Evolutionary conservation across 23 red algal genomes (phyloP), one percentile per base, ranked within the genome.

Genomic region (Gracilaria domingensis): DNA sequence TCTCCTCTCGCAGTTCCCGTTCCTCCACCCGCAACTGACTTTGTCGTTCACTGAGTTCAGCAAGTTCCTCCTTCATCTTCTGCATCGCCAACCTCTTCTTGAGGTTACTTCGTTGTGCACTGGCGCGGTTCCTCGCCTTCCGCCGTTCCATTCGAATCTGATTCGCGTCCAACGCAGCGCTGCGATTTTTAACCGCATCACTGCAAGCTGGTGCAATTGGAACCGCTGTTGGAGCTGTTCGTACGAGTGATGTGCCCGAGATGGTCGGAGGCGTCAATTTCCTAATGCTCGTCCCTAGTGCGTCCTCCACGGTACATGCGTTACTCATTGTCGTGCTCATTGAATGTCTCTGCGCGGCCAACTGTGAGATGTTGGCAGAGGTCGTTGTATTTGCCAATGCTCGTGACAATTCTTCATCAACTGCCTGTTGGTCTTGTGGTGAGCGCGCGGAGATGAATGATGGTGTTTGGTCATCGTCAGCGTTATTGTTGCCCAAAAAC

Each of bases 71-170:
- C 8, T 71, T 73, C 61, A 87, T 23, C 24, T 45, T 75, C 69
- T 87, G 62, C n/a, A 73, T 28, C 66, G 62, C 51, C 40, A 87
- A 16, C 67, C 77, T 87, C 66, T 71, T 73, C 67, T 76, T 87
- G 12, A 87, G 42, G 45, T 87, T 87, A 34, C 84, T 87, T 18
- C 67, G 64, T 64, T 66, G 62, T 16, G 84, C 84, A 35, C 62
- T 71, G 2, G 64, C 84, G 9, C 84, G 61, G 25, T 87, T 87
- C 28, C 84, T 35, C 66, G 65, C 62, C 65, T 74, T 73, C 1
- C 84, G 35, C 44, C 33, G 64, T 48, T 87, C 84, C 14, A 66
- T 18, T 48, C 53, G 42, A 4, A 29, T 18, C 30, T 71, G 65
- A 30, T 51, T 73, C 4, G 65, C 84, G 53, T 87, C 84, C 38